Base-by-base conservation (phyloP, 176 grass and related monocot genomes). In the Alloteropsis semialata region DNA sequence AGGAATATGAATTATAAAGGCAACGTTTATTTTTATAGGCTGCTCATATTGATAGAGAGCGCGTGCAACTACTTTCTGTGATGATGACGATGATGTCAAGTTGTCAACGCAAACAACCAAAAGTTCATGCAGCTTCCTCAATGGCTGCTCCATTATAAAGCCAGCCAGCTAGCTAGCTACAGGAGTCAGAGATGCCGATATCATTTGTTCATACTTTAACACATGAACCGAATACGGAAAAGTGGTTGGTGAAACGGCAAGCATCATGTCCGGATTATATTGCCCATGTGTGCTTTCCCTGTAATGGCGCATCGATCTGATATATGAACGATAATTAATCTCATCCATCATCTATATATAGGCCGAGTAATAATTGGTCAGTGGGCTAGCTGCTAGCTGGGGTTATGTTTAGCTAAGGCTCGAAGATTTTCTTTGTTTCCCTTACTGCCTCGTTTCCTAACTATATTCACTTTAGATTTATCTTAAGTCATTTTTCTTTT, bases 271-370 rank as follows among this genome's bases (percentile, higher is more conserved):
- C n/a, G n/a, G n/a, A n/a, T n/a, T n/a, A n/a, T n/a, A n/a, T n/a
- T n/a, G n/a, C n/a, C n/a, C 8, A 49, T 58, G 12, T 11, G 10
- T 15, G 46, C 3, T 65, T 65, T 72, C 48, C 27, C 44, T 65
- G 68, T 79, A 71, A 49, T 69, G 82, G 63, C 27, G 8, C 63
- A 15, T 65, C 55, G 53, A 56, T 56, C 53, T 56, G 53, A 56
- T 21, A 6, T 15, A 53, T 42, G 46, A 49, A 28, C 13, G 21
- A 64, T 73, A 28, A 3, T 3, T 8, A n/a, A 65, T 65, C 30
- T 32, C 70, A 61, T 76, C 1, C 17, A 22, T 79, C 65, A 46
- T 65, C 19, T 30, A 30, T 29, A 29, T 65, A n/a, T n/a, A n/a
- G 33, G 38, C 53, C 39, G 6, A 42, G 19, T 37, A 56, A 57